Conservation (phyloP, 352 stramenopile genomes). For the Elongisporangium anandrum region DNA sequence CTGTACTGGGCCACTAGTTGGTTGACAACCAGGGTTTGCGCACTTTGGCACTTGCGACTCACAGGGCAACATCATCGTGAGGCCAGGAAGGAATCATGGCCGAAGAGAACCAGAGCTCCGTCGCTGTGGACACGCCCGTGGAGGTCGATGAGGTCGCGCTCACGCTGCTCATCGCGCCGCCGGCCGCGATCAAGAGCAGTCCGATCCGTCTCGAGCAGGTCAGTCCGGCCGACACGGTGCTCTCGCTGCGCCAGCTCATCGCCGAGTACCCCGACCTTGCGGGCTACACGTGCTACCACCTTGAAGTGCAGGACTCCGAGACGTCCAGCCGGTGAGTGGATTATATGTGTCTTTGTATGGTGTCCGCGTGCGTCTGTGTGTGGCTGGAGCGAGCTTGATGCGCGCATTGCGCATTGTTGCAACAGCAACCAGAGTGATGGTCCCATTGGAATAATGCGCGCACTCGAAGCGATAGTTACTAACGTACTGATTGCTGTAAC, state of each 20-base stretch:
- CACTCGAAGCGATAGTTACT: not conserved
- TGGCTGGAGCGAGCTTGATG: not conserved
- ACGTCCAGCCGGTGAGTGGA: conserved; percentile 21
- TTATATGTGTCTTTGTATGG: not conserved
- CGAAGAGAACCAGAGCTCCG: not conserved
- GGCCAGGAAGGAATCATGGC: not conserved
- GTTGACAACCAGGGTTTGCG: not conserved
- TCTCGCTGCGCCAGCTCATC: conserved; percentile 78
- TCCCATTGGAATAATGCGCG: not conserved
- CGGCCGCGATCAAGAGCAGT: conserved; percentile 11
- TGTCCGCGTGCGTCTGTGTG: not conserved
- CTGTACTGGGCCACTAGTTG: not conserved
- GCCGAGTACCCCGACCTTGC: conserved; percentile 79
- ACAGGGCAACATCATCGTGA: not conserved
- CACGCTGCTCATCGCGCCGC: conserved; percentile 51
- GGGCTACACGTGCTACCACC: conserved; percentile 84
- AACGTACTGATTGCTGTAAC: not conserved
- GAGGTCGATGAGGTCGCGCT: conserved; percentile 44
- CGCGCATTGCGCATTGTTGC: conserved; percentile 1
- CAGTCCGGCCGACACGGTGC: conserved; percentile 70
- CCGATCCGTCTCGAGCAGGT: conserved; percentile 65
- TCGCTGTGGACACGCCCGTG: not conserved
- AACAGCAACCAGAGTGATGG: not conserved
- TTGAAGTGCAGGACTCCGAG: conserved; percentile 42
- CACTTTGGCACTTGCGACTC: not conserved